Evolutionary conservation across 257 asterid genomes (phyloP).

Genomic region (Solanum ossicruentum): DNA sequence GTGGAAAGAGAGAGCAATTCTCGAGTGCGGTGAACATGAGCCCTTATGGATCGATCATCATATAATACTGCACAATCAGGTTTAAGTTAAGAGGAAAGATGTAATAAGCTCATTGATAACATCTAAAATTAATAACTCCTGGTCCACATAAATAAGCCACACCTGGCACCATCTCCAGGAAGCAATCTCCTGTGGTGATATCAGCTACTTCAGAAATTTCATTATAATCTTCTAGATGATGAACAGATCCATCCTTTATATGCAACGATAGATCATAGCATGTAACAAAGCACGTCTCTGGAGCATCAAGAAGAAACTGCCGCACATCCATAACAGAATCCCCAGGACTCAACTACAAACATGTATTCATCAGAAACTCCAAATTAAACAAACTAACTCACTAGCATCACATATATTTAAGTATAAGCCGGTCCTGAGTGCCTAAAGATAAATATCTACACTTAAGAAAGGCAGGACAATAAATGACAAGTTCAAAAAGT

Average conservation of each 20-base stretch:
- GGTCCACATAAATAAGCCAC: constrained; percentile 3
- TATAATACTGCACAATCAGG: constrained; percentile 56
- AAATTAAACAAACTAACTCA: background rate
- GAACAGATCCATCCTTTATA: constrained; percentile 60
- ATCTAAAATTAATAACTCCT: background rate
- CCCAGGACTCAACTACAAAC: constrained; percentile 88
- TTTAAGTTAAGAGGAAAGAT: constrained; percentile 9
- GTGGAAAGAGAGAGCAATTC: constrained; percentile 79
- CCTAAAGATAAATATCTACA: background rate
- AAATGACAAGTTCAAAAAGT: background rate
- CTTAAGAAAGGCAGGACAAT: background rate
- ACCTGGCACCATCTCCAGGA: constrained; percentile 94
- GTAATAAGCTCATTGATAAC: background rate
- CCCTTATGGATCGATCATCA: constrained; percentile 95
- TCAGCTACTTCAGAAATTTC: constrained; percentile 93
- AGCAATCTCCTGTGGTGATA: constrained; percentile 72
- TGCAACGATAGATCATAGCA: constrained; percentile 85
- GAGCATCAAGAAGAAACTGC: constrained; percentile 96
- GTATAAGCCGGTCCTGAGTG: background rate
- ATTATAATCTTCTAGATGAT: constrained; percentile 84
- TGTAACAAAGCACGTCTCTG: constrained; percentile 83
- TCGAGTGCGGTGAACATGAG: constrained; percentile 81
- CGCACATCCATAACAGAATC: constrained; percentile 97
- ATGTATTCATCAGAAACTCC: constrained; percentile 8
- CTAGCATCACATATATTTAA: background rate